Percentiles rank a stretch among this genome's conserved stretches.
Conservation (phyloP, 2,329 filamentous ascomycete genomes). For the Cercospora janseana region DNA sequence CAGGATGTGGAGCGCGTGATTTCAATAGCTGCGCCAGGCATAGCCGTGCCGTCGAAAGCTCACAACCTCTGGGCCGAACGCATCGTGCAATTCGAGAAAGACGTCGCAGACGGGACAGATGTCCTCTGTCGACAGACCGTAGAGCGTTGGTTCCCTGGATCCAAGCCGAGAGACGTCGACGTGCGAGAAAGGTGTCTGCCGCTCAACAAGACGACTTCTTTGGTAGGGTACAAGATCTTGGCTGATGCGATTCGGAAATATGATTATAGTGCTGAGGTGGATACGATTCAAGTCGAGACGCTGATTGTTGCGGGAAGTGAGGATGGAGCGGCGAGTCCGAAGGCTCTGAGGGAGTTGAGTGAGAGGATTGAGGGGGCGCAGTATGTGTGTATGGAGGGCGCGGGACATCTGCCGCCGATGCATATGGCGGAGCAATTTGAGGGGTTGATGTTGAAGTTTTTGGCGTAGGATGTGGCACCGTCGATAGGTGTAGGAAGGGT, state of each 20-base stretch:
- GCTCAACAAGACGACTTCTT: constrained; percentile 27
- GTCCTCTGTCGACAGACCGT: constrained; percentile 27
- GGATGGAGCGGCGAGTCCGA: constrained; percentile 25
- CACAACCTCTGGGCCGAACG: constrained; percentile 30
- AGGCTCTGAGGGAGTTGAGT: constrained; percentile 28
- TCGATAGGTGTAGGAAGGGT: no score
- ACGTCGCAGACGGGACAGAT: constrained; percentile 19
- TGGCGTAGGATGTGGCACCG: constrained; percentile 5
- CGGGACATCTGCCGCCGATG: constrained; percentile 35
- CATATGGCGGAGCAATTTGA: constrained; percentile 30
- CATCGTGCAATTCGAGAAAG: constrained; percentile 27
- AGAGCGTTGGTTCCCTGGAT: constrained; percentile 31
- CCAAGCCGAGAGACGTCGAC: constrained; percentile 18
- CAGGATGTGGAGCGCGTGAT: constrained; percentile 26
- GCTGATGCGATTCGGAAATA: constrained; percentile 33
- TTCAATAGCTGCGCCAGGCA: constrained; percentile 31
- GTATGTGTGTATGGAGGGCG: constrained; percentile 29
- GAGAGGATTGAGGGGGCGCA: constrained; percentile 18
- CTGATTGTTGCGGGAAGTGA: constrained; percentile 30
- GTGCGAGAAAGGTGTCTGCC: constrained; percentile 24
- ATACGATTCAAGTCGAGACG: constrained; percentile 16
- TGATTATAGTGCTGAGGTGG: constrained; percentile 28
- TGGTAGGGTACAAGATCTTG: constrained; percentile 30
- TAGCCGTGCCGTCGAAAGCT: constrained; percentile 22
- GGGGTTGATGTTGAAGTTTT: constrained; percentile 27